Evolutionary conservation across 1,139 yeast species (phyloP), one percentile per base, ranked within the genome.

Genomic region (Arxiozyma telluris): DNA sequence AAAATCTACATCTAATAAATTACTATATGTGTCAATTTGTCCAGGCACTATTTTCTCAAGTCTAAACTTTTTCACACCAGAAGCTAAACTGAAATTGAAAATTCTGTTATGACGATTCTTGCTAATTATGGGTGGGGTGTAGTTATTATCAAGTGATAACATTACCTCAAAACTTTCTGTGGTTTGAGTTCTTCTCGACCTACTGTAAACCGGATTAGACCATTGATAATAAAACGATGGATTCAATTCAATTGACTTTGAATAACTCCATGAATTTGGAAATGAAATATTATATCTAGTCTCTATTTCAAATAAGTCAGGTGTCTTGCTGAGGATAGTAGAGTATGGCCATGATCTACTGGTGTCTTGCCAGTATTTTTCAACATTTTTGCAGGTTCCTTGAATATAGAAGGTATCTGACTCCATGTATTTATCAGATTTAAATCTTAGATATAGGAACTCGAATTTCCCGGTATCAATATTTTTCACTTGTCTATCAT

Each of bases 281-380:
- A 80, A 65, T 1, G 78, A 71, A 1, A 62, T 54, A 9, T 54
- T 51, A 61, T 67, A 79, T 15, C 63, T 57, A 46, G 63, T 54
- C 58, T 80, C 82, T 1, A 78, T 64, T 43, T 69, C 71, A 58
- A 78, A 80, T 2, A 78, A 61, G 41, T 67, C 64, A 46, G 66
- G 65, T 73, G 75, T 73, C 4, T 63, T 59, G 55, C 76, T 76
- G 58, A 73, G 71, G 12, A 42, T 68, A 63, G 2, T 77, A 67
- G 58, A 71, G 50, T 61, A 44, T 23, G 52, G 42, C 4, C 44
- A 30, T 4, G 17, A 23, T 8, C 15, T 27, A n/a, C n/a, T 20
- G n/a, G 27, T 21, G 6, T 18, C 15, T n/a, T 22, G 7, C 53
- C 49, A 43, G n/a, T 20, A 5, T 17, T 20, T 47, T 17, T 15